These are phyloP conservation scores for Benincasa hispida DNA, from an alignment of 306 rosid species.

Conservation along the genomic window DNA sequence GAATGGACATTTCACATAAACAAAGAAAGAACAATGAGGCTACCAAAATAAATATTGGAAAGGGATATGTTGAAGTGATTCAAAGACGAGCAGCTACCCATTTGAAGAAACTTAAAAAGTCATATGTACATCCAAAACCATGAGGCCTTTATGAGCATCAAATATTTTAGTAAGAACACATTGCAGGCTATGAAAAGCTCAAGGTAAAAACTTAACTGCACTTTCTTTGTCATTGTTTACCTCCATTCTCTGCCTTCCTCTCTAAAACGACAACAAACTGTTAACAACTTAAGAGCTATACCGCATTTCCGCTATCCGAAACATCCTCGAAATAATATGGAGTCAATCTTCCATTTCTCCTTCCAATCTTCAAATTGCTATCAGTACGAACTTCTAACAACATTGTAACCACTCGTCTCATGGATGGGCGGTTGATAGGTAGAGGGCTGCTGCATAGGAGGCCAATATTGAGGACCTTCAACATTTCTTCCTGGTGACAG, in stretches of 20 bases:
- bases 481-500: conserved; percentile 51
- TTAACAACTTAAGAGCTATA: not conserved
- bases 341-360: conserved; percentile 35
- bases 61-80: not conserved
- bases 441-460: conserved; percentile 91
- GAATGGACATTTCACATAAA: not conserved
- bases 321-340: conserved; percentile 49
- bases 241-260: not conserved
- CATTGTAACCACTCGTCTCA: conserved; percentile 56
- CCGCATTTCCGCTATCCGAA: conserved; percentile 24
- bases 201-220: not conserved
- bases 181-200: not conserved
- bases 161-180: not conserved
- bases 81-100: not conserved
- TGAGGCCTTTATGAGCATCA: not conserved
- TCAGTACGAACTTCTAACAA: conserved; percentile 38
- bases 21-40: not conserved
- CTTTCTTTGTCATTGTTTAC: not conserved
- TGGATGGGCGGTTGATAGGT: conserved; percentile 52
- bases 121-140: too few relatives aligned
- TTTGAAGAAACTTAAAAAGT: not conserved
- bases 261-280: not conserved
- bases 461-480: conserved; percentile 78
- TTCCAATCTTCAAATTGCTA: conserved; percentile 13
- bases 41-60: not conserved